Percentiles rank a stretch among this genome's conserved stretches.
Evolutionary conservation across 176 grass and related monocot genomes (phyloP).

Genomic region (Saccharum spontaneum): DNA sequence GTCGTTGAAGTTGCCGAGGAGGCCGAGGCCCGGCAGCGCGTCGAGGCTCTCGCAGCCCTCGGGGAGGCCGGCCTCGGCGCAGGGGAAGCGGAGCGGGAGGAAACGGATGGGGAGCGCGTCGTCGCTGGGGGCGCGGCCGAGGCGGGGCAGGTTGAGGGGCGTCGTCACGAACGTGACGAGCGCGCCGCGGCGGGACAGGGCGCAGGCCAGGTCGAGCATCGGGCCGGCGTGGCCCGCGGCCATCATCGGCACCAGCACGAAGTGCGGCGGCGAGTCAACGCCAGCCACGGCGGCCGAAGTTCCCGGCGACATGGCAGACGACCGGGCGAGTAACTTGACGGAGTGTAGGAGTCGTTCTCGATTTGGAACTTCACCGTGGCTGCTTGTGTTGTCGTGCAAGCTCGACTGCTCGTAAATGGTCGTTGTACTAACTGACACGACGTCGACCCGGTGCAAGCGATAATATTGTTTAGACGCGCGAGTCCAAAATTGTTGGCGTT

Average conservation of each 20-base stretch:
- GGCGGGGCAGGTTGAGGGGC: constrained; percentile 25
- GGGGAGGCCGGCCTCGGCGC: constrained; percentile 36
- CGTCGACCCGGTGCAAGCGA: neutral
- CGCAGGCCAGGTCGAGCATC: constrained; percentile 30
- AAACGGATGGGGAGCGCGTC: constrained; percentile 24
- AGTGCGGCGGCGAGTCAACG: neutral
- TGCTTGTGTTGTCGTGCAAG: neutral
- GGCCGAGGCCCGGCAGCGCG: neutral
- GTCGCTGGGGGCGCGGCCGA: constrained; percentile 25
- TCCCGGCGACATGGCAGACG: neutral
- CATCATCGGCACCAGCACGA: constrained; percentile 43
- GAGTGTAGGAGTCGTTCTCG: neutral
- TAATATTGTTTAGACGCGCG: neutral
- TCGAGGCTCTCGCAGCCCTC: constrained; percentile 53
- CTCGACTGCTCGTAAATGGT: neutral
- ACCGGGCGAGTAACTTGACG: neutral
- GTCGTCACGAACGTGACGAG: constrained; percentile 40
- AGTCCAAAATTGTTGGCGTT: neutral
- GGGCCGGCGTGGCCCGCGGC: constrained; percentile 45
- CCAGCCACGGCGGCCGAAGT: neutral
- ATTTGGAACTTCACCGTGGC: neutral
- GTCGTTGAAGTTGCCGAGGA: constrained; percentile 14
- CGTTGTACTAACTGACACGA: neutral
- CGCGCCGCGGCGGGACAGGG: constrained; percentile 20
- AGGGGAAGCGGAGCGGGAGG: constrained; percentile 30